Conservation (phyloP, 2,329 filamentous ascomycete genomes). For the Hypomyces perniciosus region DNA sequence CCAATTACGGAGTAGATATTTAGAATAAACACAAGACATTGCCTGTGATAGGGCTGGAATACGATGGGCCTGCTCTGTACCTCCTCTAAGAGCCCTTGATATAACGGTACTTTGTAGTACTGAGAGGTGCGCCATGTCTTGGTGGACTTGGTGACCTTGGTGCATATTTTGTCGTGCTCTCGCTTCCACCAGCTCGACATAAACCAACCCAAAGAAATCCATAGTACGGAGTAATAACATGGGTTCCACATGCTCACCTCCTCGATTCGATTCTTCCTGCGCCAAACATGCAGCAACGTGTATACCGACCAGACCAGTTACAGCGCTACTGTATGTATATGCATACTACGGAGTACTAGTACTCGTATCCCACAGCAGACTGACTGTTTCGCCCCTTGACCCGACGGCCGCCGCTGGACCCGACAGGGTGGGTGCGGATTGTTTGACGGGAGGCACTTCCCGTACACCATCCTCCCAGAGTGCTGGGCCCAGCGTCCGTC, state of each 20-base stretch:
- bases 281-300: neutral
- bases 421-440: conserved; percentile 13
- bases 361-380: neutral
- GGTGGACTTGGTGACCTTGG: neutral
- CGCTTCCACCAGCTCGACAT: too few relatives aligned
- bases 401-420: conserved; percentile 12
- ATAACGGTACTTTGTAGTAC: neutral
- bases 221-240: too few relatives aligned
- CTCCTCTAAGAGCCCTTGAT: neutral
- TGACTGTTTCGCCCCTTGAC: conserved; percentile 5
- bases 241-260: neutral
- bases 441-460: conserved; percentile 8
- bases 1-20: neutral
- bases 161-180: neutral
- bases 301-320: conserved; percentile 1
- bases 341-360: neutral
- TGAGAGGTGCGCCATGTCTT: neutral
- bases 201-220: neutral
- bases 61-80: neutral
- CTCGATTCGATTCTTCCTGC: neutral
- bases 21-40: neutral
- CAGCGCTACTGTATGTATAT: conserved; percentile 4
- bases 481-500: conserved; percentile 7
- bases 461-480: conserved; percentile 13
- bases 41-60: conserved; percentile 5